Evolutionary conservation across 768 basidiomycete genomes (phyloP).

Genomic region (Suillus subaureus): DNA sequence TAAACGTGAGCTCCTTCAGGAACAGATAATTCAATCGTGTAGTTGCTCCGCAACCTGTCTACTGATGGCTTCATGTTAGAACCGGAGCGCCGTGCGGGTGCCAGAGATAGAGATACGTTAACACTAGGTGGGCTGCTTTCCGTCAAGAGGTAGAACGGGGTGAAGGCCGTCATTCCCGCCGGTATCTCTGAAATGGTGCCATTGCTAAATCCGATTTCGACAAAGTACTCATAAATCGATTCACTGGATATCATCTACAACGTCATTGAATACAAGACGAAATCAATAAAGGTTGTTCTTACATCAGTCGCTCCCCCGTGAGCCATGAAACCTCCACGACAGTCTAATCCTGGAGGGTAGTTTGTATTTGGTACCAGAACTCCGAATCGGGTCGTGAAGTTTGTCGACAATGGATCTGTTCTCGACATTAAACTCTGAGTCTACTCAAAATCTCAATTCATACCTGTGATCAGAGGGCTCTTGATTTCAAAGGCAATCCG

Average conservation of each 20-base stretch:
- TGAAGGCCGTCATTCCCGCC: slow-evolving; percentile 8
- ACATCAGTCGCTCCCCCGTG: background rate
- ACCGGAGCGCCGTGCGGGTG: no score
- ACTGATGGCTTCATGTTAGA: background rate
- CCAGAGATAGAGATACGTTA: background rate
- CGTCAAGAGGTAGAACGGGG: background rate
- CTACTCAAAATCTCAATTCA: slow-evolving; percentile 7
- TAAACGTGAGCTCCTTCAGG: background rate
- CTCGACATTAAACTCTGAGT: background rate
- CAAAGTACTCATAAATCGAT: slow-evolving; percentile 24
- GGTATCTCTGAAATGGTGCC: slow-evolving; percentile 18
- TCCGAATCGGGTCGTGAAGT: slow-evolving; percentile 9
- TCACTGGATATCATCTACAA: background rate
- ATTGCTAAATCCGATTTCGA: slow-evolving; percentile 16
- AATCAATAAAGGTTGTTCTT: background rate
- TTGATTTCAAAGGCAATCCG: slow-evolving; percentile 19
- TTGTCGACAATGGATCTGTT: background rate
- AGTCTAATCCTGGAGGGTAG: slow-evolving; percentile 21
- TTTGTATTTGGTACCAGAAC: slow-evolving; percentile 26
- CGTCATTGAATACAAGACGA: background rate
- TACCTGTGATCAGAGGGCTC: background rate
- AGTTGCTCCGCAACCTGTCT: slow-evolving; percentile 11
- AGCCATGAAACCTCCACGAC: background rate
- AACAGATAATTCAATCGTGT: slow-evolving; percentile 8
- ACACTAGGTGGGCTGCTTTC: background rate